phyloP scores from a whole-genome alignment of 805 yeast genomes.

The Saccharomycopsis lassenensis region DNA sequence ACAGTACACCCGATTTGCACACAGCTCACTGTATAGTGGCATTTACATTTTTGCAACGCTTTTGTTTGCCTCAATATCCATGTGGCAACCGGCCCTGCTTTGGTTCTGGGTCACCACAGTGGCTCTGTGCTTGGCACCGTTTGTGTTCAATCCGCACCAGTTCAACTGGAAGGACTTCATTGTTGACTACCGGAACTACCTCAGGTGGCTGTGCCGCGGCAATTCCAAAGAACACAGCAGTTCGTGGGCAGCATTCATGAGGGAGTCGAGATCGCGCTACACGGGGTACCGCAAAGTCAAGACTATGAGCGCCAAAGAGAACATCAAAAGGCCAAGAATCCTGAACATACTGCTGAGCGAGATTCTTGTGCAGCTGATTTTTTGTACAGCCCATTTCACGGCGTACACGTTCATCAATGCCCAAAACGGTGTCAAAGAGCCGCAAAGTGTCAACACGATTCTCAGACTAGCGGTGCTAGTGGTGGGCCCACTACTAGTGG shows the following conservation, averaged over 20 bases:
- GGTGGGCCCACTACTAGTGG: slow-evolving; percentile 36
- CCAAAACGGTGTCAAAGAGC: slow-evolving; percentile 64
- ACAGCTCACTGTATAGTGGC: slow-evolving; percentile 77
- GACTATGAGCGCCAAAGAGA: slow-evolving; percentile 1
- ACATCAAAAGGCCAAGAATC: slow-evolving; percentile 62
- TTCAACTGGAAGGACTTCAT: slow-evolving; percentile 94
- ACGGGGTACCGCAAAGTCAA: slow-evolving; percentile 63
- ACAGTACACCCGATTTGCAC: slow-evolving; percentile 68
- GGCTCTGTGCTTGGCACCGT: slow-evolving; percentile 85
- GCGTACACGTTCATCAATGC: slow-evolving; percentile 78
- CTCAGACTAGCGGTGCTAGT: slow-evolving; percentile 48
- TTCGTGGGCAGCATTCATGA: slow-evolving; percentile 79
- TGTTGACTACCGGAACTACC: slow-evolving; percentile 89
- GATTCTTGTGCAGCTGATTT: slow-evolving; percentile 56
- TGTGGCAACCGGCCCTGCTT: slow-evolving; percentile 86
- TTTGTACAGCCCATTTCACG: slow-evolving; percentile 70
- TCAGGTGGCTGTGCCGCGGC: slow-evolving; percentile 88
- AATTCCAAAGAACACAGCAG: slow-evolving; percentile 81
- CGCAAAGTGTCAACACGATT: slow-evolving; percentile 43
- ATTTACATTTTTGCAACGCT: slow-evolving; percentile 66
- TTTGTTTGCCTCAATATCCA: slow-evolving; percentile 60
- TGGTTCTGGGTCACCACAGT: slow-evolving; percentile 97
- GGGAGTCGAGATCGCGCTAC: slow-evolving; percentile 73
- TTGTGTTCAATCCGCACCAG: slow-evolving; percentile 95
- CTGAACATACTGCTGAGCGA: slow-evolving; percentile 61